Conservation (phyloP, 495 filamentous ascomycete species). For the Beverwykella pulmonaria region DNA sequence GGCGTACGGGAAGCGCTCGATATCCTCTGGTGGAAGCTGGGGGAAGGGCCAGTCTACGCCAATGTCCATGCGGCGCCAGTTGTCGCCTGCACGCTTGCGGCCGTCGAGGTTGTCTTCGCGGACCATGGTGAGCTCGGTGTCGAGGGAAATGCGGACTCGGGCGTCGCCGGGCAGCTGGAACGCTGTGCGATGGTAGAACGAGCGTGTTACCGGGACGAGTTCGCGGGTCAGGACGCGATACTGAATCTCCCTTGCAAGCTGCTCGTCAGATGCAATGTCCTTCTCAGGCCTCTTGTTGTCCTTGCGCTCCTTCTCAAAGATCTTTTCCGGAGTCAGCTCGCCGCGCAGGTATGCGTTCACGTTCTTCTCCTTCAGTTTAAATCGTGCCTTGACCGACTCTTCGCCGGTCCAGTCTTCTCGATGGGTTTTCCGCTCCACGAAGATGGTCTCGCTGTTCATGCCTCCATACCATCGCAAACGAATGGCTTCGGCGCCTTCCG, state of each 20-base stretch:
- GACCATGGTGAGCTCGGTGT: conserved; percentile 92
- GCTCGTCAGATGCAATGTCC: conserved; percentile 87
- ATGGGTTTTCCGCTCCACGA: conserved; percentile 97
- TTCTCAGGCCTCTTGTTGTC: conserved; percentile 87
- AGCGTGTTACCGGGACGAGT: conserved; percentile 82
- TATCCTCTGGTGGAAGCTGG: conserved; percentile 80
- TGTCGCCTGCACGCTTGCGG: conserved; percentile 70
- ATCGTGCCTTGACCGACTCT: conserved; percentile 97
- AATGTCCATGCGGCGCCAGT: conserved; percentile 97
- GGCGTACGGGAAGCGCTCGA: conserved; percentile 93
- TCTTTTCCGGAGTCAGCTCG: conserved; percentile 73
- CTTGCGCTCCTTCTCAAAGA: conserved; percentile 93
- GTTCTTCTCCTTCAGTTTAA: conserved; percentile 93
- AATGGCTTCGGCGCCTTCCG: conserved; percentile 95
- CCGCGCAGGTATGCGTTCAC: conserved; percentile 87
- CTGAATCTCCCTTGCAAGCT: conserved; percentile 87
- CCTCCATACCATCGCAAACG: conserved; percentile 96
- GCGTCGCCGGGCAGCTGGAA: conserved; percentile 98
- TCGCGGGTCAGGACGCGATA: conserved; percentile 85
- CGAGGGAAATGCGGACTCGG: conserved; percentile 92
- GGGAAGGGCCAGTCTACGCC: conserved; percentile 94
- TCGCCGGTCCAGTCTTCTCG: conserved; percentile 99
- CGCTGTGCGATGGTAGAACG: conserved; percentile 96
- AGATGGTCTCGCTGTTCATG: conserved; percentile 92
- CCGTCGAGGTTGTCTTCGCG: conserved; percentile 95